Evolutionary conservation across 441 rosid genomes (phyloP).

Genomic region (Brassica hybrid): DNA sequence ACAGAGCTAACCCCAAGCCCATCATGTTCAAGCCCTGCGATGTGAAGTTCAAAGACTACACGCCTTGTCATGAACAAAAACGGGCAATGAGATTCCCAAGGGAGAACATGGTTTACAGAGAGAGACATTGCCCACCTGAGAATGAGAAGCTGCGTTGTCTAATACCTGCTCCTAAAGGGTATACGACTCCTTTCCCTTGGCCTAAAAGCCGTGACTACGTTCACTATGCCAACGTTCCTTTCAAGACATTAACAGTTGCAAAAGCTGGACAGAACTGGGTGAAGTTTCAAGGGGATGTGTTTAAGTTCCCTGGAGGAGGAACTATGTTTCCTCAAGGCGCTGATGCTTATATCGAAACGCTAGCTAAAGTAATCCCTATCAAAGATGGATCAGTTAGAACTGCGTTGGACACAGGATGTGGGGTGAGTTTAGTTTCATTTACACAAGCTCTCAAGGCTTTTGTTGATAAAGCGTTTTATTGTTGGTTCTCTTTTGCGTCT

Average conservation of each 20-base stretch:
- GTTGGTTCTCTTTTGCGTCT: background rate
- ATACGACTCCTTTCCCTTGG: conserved; percentile 72
- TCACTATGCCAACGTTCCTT: conserved; percentile 72
- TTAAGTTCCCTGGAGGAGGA: conserved; percentile 80
- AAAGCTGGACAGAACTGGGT: conserved; percentile 79
- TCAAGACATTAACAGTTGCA: conserved; percentile 65
- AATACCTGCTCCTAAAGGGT: conserved; percentile 78
- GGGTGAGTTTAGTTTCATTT: conserved; percentile 35
- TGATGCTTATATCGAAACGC: conserved; percentile 71
- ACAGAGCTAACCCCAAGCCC: conserved; percentile 49
- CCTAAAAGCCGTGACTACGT: conserved; percentile 77
- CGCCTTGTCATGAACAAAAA: conserved; percentile 79
- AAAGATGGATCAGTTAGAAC: conserved; percentile 69
- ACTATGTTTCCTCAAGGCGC: conserved; percentile 81
- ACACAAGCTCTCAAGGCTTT: background rate
- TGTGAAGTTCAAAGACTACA: conserved; percentile 59
- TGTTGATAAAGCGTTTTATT: background rate
- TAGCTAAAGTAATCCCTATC: conserved; percentile 66
- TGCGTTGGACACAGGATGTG: conserved; percentile 79
- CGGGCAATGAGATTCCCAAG: conserved; percentile 74
- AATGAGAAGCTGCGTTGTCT: conserved; percentile 68
- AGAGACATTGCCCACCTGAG: conserved; percentile 71
- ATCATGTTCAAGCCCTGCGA: conserved; percentile 60
- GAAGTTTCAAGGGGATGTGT: conserved; percentile 65
- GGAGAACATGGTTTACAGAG: conserved; percentile 71